phyloP scores from a whole-genome alignment of 345 rosid genomes.

The Gossypium ekmanianum region DNA sequence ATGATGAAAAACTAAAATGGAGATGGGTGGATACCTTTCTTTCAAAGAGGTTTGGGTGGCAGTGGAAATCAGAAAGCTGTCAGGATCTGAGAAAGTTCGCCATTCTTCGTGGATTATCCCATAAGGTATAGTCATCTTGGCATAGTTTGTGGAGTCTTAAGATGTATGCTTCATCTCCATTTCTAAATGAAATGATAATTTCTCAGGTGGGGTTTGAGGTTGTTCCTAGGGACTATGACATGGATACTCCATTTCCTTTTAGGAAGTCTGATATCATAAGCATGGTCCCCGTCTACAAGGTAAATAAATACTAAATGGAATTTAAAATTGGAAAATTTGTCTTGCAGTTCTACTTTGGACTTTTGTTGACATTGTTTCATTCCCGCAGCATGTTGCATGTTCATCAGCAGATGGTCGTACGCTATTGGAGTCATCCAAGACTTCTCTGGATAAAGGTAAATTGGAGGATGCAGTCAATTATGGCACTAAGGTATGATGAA shows the following conservation, averaged over 20 bases:
- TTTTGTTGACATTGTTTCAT: constrained; percentile 23
- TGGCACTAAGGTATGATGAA: constrained; percentile 72
- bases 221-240: constrained; percentile 85
- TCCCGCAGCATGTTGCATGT: constrained; percentile 76
- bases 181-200: constrained; percentile 28
- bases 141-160: constrained; percentile 7
- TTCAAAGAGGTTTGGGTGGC: constrained; percentile 74
- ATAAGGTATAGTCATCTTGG: constrained; percentile 55
- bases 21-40: constrained; percentile 78
- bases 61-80: constrained; percentile 56
- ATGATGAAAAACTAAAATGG: constrained; percentile 61
- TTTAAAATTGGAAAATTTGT: background rate
- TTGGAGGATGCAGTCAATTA: constrained; percentile 89
- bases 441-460: constrained; percentile 94
- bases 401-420: constrained; percentile 98
- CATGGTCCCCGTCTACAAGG: constrained; percentile 94
- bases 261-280: constrained; percentile 74
- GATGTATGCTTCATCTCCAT: constrained; percentile 7
- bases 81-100: constrained; percentile 72
- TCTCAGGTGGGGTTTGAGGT: constrained; percentile 89
- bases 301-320: constrained; percentile 22
- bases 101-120: constrained; percentile 87
- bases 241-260: constrained; percentile 77
- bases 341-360: constrained; percentile 12
- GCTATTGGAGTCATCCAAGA: constrained; percentile 87